Conservation (phyloP, 202 grass and related monocot species). For the Saccharum hybrid region DNA sequence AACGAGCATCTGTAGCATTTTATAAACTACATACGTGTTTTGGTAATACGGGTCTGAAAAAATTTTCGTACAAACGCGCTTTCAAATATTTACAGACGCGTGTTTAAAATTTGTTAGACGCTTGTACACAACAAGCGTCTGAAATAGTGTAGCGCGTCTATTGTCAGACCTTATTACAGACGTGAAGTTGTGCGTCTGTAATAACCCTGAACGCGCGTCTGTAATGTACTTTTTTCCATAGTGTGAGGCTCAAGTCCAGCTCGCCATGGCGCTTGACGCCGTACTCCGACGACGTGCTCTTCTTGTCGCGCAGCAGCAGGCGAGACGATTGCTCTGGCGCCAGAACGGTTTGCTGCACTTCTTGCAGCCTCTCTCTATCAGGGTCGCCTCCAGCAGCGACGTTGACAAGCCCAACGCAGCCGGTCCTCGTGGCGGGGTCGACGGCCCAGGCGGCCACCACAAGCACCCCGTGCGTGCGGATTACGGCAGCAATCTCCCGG, state of each 20-base stretch:
- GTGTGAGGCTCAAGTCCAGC: slow-evolving; percentile 50
- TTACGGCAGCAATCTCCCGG: slow-evolving; percentile 45
- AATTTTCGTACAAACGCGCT: too few relatives aligned
- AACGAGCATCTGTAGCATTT: too few relatives aligned
- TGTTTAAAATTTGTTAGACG: too few relatives aligned
- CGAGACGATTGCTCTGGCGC: background rate
- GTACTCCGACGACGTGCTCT: slow-evolving; percentile 14
- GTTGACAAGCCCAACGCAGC: background rate
- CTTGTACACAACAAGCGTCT: too few relatives aligned
- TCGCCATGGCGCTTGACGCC: slow-evolving; percentile 10
- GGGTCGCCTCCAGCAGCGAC: background rate
- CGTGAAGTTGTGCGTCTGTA: too few relatives aligned
- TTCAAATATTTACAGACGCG: too few relatives aligned
- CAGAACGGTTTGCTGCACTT: background rate
- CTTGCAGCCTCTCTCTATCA: background rate
- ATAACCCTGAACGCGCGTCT: too few relatives aligned
- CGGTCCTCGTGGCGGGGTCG: background rate
- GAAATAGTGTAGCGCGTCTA: too few relatives aligned
- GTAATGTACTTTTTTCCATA: slow-evolving; percentile 1
- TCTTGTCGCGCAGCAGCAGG: background rate
- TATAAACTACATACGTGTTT: too few relatives aligned
- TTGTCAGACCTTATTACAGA: too few relatives aligned
- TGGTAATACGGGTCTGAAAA: too few relatives aligned
- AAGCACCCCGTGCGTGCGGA: background rate
- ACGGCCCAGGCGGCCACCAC: background rate